phyloP scores from a whole-genome alignment of 2,329 filamentous ascomycete genomes.

The Aspergillus sojae region DNA sequence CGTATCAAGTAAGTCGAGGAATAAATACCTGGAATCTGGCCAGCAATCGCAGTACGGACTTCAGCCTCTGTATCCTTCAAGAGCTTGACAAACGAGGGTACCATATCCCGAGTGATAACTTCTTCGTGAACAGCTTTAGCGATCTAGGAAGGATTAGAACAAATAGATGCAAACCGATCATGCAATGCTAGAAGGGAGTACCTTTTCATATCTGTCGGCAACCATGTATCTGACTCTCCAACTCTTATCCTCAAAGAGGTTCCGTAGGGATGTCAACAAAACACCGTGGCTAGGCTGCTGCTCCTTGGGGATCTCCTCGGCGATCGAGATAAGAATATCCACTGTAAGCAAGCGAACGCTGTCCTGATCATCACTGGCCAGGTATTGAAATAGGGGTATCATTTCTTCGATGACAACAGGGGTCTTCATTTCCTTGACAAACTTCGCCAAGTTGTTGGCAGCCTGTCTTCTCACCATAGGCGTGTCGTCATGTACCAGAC shows the following conservation, averaged over 20 bases:
- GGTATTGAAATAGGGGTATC: constrained; percentile 97
- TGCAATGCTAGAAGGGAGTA: constrained; percentile 39
- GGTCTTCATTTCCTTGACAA: constrained; percentile 94
- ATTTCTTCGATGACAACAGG: constrained; percentile 95
- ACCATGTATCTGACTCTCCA: constrained; percentile 99
- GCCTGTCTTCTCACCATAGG: constrained; percentile 98
- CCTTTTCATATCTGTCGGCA: constrained; percentile 97
- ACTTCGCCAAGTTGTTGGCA: constrained; percentile 94
- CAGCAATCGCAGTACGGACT: constrained; percentile 93
- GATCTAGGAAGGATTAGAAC: constrained; percentile 63
- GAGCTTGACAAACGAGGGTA: constrained; percentile 95
- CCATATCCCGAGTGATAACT: constrained; percentile 88
- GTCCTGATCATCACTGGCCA: constrained; percentile 95
- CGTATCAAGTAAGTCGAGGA: not conserved
- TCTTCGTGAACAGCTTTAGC: constrained; percentile 98
- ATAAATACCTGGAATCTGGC: constrained; percentile 80
- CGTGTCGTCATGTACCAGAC: constrained; percentile 95
- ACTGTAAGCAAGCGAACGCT: constrained; percentile 95
- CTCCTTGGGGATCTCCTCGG: constrained; percentile 96
- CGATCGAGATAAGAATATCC: constrained; percentile 93
- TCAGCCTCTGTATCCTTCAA: constrained; percentile 98
- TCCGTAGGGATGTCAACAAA: constrained; percentile 84
- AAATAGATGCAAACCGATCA: not conserved
- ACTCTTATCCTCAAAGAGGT: constrained; percentile 97
- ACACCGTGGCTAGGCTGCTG: constrained; percentile 96